Percentiles rank a stretch among this genome's conserved stretches.
Conservation (phyloP, 2,329 filamentous ascomycete genomes). For the Phialophora expanda region DNA sequence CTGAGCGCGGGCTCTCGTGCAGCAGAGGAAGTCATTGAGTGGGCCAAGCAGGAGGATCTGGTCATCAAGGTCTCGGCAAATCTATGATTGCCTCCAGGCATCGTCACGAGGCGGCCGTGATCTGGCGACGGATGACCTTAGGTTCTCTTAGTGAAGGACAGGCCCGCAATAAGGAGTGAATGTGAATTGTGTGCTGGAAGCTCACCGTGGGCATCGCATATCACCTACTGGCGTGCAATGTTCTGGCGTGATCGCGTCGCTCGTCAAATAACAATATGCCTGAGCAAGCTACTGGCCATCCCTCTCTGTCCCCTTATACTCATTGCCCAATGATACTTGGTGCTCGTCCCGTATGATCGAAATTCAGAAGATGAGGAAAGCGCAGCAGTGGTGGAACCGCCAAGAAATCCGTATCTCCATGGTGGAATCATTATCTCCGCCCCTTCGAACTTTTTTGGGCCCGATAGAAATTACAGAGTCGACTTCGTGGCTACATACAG, state of each 20-base stretch:
- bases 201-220: neutral
- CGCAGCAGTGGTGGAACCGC: neutral
- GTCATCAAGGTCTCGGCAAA: constrained; percentile 9
- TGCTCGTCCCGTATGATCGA: too few species aligned
- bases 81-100: neutral
- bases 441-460: constrained; percentile 5
- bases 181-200: neutral
- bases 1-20: constrained; percentile 56
- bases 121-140: neutral
- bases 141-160: neutral
- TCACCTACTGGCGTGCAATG: neutral
- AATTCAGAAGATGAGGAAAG: neutral
- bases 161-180: neutral
- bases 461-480: neutral
- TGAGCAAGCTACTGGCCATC: too few species aligned
- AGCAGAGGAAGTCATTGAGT: constrained; percentile 52
- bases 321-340: neutral
- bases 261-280: too few species aligned
- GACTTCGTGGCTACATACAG: neutral
- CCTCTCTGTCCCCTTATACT: neutral
- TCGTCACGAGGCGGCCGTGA: neutral
- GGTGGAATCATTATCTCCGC: neutral
- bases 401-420: constrained; percentile 6
- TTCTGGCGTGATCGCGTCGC: neutral
- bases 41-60: constrained; percentile 14